Percentiles rank a stretch among this genome's conserved stretches.
Evolutionary conservation across 371 early-diverging fungal genomes (phyloP).

Genomic region (Mucor sp.): DNA sequence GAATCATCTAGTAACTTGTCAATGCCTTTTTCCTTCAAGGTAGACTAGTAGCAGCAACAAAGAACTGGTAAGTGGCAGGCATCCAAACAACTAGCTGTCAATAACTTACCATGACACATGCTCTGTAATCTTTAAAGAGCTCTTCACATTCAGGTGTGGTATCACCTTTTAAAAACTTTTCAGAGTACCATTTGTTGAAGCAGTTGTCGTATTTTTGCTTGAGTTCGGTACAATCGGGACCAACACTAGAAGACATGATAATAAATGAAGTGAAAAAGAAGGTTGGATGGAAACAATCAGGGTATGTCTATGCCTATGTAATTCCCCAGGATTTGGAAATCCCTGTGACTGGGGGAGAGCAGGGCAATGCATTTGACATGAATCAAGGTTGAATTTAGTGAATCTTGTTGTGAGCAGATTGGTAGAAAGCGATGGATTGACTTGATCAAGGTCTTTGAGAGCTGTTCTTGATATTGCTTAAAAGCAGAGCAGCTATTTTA

Average conservation of each 20-base stretch:
- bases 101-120: conserved; percentile 76
- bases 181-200: conserved; percentile 95
- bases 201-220: conserved; percentile 92
- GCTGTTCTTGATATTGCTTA: too few relatives aligned
- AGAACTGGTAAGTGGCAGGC: too few relatives aligned
- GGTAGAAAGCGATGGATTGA: too few relatives aligned
- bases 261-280: background rate
- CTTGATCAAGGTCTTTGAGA: too few relatives aligned
- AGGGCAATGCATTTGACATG: background rate
- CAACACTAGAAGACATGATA: conserved; percentile 73
- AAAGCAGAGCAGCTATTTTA: too few relatives aligned
- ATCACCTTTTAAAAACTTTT: conserved; percentile 90
- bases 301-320: background rate
- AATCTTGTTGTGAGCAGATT: too few relatives aligned
- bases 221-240: conserved; percentile 82
- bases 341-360: background rate
- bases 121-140: conserved; percentile 82
- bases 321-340: background rate
- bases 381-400: too few relatives aligned
- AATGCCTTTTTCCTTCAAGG: conserved; percentile 78
- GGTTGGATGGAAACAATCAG: background rate
- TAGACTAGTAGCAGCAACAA: conserved; percentile 54
- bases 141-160: conserved; percentile 81
- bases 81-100: background rate
- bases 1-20: conserved; percentile 78